Evolutionary conservation across 768 basidiomycete genomes (phyloP), one percentile per base, ranked within the genome.

Genomic region (Lentinula sp.): DNA sequence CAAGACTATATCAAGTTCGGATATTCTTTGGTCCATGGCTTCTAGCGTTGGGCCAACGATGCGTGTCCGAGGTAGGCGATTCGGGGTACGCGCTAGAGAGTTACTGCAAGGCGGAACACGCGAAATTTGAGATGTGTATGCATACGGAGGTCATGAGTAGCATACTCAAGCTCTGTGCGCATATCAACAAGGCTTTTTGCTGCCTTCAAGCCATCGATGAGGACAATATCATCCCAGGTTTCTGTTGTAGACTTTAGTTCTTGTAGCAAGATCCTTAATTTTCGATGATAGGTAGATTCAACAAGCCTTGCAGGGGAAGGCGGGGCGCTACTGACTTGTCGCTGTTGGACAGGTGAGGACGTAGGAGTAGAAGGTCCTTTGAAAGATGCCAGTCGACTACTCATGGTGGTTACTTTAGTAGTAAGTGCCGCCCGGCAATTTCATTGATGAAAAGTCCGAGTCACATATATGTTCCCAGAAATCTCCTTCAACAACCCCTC

Each of bases 161-260:
- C 86, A 66, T 75, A 95, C 93, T 93, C 88, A 63, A 96, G 79
- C 68, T 93, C 90, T 15, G 93, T 96, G 18, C 90, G 80, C 16
- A 88, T 74, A 67, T 95, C 91, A 2, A 92, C 81, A 37, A 93
- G 76, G 57, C 77, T 83, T 62, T 81, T 85, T 7, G 82, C 84
- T n/a, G 88, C 83, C 65, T 86, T 91, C 42, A 93, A 73, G 7
- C 93, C 93, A 68, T 95, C 92, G 13, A 87, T 68, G 9, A 89
- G 77, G 1, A 94, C 85, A 48, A 95, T 77, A 65, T 93, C 88
- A 64, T 94, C 89, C 93, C 93, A 96, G 57, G 85, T 89, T 61
- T 83, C 78, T 8, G 87, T 73, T 16, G 83, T 78, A 12, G 76
- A 73, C 2, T 81, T 82, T 15, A 95, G 68, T 65, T 95, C 92